Conservation (phyloP, 2,329 filamentous ascomycete species). For the Verticillium nubilum region DNA sequence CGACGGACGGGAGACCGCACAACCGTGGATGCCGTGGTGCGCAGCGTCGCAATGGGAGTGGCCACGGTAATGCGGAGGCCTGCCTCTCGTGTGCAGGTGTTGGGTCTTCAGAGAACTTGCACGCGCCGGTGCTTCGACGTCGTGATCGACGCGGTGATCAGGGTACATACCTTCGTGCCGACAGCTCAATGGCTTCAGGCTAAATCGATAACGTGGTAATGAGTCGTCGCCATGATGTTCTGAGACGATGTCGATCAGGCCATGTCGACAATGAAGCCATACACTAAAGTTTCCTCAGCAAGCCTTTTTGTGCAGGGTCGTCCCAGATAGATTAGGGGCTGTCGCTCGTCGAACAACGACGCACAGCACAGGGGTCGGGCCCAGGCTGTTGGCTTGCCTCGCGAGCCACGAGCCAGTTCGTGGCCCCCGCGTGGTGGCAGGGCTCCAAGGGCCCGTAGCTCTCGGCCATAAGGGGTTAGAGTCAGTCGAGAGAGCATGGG, state of each 20-base stretch:
- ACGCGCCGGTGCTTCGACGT: neutral
- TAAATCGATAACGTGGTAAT: neutral
- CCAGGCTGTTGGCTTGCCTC: neutral
- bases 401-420: neutral
- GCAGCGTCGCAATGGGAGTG: neutral
- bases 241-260: neutral
- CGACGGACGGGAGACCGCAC: neutral
- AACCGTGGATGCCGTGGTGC: neutral
- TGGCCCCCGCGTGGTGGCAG: neutral
- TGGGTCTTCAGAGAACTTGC: neutral
- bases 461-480: neutral
- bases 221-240: neutral
- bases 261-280: neutral
- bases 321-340: neutral
- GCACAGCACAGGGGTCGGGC: neutral
- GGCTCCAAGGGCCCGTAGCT: neutral
- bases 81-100: neutral
- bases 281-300: neutral
- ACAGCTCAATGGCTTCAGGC: neutral
- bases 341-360: neutral
- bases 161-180: neutral
- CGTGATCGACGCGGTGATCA: neutral
- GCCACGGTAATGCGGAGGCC: neutral
- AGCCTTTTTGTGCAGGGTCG: neutral
- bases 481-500: neutral